Base-by-base conservation (phyloP, 169 alveolate species). In the Hepatocystis sp. region DNA sequence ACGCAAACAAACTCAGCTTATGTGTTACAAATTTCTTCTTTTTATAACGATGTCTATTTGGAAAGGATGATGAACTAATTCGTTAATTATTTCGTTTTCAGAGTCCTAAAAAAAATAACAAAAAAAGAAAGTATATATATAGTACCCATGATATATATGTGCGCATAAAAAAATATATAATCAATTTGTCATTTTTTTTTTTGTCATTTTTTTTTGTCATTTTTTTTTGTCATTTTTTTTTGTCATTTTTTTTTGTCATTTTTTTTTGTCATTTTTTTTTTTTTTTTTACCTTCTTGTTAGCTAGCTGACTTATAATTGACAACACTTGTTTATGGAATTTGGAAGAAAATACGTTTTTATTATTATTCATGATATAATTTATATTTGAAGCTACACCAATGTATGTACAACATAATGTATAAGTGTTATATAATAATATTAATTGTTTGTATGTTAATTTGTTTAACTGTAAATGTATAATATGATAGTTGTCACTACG, bases 31-130 rank as follows among this genome's bases (percentile, higher is more conserved):
- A 52, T 8, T 17, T 21, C 30, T 65, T 36, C 76, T 71, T 25
- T 51, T 42, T 52, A 71, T 60, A 64, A 49, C 39, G 8, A 71
- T 71, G 19, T 71, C 86, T 7, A 71, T 30, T 32, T 71, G 63
- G 39, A 56, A 71, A 4, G 86, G 86, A 39, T 71, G 66, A n/a
- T 56, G 78, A 36, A 58, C 55, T 23, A 36, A 36, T 30, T 71
- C 86, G 66, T 52, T 71, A 42, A 58, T 7, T 2, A 71, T 30
- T 30, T 71, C 76, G n/a, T n/a, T 21, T 52, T 71, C 40, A n/a
- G 58, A 30, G 23, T 25, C 15, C 85, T 67, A 58, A 19, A 67
- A 52, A 67, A 42, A 25, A 32, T 13, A 28, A 47, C n/a, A n/a
- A 8, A 15, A 17, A 0, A 17, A 15, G 13, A 40, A 7, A 19